Evolutionary conservation across 169 alveolate species (phyloP).

Genomic region (Haemoproteus tartakovskyi): DNA sequence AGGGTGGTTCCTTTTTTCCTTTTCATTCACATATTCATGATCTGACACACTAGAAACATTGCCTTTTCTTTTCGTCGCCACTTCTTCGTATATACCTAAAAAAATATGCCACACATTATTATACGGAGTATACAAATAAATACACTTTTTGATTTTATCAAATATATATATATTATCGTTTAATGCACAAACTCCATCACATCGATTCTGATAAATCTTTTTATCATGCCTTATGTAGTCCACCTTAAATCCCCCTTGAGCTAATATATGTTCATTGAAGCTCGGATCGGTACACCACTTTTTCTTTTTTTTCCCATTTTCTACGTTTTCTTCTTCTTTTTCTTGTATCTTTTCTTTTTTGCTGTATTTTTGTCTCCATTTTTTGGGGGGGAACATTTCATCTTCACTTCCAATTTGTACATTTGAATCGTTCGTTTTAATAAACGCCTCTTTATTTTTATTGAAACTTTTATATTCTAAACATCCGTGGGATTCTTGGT

Average conservation of each 20-base stretch:
- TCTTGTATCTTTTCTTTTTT: background rate
- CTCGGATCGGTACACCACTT: too few species aligned
- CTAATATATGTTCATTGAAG: too few species aligned
- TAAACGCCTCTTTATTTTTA: background rate
- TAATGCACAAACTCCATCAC: conserved; percentile 61
- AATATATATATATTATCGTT: conserved; percentile 58
- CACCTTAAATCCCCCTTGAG: conserved; percentile 25
- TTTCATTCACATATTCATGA: background rate
- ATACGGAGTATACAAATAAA: conserved; percentile 61
- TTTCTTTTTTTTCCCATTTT: background rate
- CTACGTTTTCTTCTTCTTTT: background rate
- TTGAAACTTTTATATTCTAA: too few species aligned
- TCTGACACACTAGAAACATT: background rate
- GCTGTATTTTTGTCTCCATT: background rate
- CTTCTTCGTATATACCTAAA: conserved; percentile 59
- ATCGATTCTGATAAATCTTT: conserved; percentile 47
- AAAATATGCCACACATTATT: conserved; percentile 61
- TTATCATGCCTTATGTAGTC: conserved; percentile 32
- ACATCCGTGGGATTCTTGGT: too few species aligned
- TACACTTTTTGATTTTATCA: conserved; percentile 63
- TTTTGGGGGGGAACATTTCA: too few species aligned
- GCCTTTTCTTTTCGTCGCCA: conserved; percentile 8
- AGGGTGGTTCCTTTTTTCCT: background rate
- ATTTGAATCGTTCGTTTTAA: background rate
- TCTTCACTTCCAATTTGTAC: background rate